Evolutionary conservation across 768 basidiomycete genomes (phyloP).

Genomic region (Lentinula lateritia): DNA sequence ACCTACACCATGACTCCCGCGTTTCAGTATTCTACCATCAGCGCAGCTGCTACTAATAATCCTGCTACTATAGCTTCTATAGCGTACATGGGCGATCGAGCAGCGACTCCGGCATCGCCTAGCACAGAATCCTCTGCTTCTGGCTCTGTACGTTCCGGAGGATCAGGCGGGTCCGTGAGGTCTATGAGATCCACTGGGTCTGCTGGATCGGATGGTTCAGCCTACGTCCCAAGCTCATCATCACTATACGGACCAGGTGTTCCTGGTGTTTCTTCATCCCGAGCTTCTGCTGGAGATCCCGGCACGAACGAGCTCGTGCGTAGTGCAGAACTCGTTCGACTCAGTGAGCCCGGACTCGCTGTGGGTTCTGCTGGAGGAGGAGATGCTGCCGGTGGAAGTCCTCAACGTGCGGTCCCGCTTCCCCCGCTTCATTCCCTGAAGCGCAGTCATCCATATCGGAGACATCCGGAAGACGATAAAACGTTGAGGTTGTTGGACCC

Average conservation of each 20-base stretch:
- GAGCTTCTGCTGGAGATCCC: not conserved
- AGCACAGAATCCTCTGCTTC: not conserved
- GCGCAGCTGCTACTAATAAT: too few species aligned
- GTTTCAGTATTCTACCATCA: not conserved
- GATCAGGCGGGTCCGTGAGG: not conserved
- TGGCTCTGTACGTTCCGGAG: not conserved
- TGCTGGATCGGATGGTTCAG: not conserved
- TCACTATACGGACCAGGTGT: not conserved
- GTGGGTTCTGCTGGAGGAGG: not conserved
- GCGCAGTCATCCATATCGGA: conserved; percentile 49
- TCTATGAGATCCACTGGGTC: not conserved
- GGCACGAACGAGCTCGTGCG: not conserved
- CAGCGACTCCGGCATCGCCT: not conserved
- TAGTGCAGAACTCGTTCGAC: not conserved
- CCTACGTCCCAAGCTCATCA: not conserved
- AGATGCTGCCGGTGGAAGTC: not conserved
- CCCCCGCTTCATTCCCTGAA: conserved; percentile 44
- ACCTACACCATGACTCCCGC: not conserved
- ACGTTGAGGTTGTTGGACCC: conserved; percentile 45
- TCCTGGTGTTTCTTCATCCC: not conserved
- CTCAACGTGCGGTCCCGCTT: conserved; percentile 40
- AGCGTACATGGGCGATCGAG: not conserved
- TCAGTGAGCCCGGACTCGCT: not conserved
- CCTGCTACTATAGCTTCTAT: too few species aligned
- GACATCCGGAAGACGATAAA: conserved; percentile 59